These are phyloP conservation scores for Luzula sylvatica DNA, from an alignment of 176 grass and related monocot species.

Conservation along the genomic window DNA sequence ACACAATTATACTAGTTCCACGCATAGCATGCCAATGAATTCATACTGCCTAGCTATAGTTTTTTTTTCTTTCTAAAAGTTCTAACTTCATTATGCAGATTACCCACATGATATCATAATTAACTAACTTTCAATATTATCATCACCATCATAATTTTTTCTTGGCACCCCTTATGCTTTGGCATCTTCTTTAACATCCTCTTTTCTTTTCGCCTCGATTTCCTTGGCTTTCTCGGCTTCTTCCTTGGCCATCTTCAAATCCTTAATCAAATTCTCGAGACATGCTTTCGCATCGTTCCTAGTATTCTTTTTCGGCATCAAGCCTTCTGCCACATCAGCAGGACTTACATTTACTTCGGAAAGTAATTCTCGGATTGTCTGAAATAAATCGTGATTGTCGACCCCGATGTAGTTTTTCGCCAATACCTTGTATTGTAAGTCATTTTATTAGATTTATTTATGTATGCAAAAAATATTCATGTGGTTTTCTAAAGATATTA, in stretches of 20 bases:
- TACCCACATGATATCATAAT: no score
- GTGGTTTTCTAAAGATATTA: no score
- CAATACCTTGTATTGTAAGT: neutral
- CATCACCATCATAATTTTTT: neutral
- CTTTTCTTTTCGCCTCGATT: neutral
- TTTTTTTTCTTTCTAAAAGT: no score
- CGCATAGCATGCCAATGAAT: no score
- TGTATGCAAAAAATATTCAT: no score
- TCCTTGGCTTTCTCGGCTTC: constrained; percentile 4
- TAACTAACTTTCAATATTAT: no score
- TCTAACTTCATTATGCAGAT: no score
- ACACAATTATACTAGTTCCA: no score
- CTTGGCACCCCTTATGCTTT: neutral
- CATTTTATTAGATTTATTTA: no score
- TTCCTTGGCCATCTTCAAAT: constrained; percentile 11
- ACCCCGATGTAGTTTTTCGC: constrained; percentile 27
- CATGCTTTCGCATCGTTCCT: neutral
- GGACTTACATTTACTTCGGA: constrained; percentile 24
- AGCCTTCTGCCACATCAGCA: constrained; percentile 31
- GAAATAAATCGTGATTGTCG: neutral
- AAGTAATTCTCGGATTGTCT: neutral
- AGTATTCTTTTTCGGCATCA: constrained; percentile 18
- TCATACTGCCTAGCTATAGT: no score
- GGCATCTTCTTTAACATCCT: neutral
- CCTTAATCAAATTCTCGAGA: constrained; percentile 20